A percentile compares a stretch with the other conserved stretches of the same genome.
Conservation (phyloP, 2,329 filamentous ascomycete species). For the Aureobasidium sp. region DNA sequence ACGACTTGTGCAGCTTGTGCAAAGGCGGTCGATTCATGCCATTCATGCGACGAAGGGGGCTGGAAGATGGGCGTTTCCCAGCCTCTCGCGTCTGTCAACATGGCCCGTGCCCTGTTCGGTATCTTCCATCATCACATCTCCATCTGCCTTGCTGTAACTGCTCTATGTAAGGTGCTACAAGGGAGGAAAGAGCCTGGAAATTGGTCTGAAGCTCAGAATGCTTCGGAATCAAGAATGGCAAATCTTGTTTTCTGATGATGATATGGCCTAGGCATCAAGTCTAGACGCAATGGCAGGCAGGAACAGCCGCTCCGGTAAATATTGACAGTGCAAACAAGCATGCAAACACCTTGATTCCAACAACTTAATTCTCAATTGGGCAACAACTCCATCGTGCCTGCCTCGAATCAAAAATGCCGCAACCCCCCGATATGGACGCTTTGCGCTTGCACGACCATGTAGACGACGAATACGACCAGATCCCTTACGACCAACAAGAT, state of each 20-base stretch:
- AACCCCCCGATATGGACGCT: conserved; percentile 26
- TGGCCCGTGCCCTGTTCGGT: background rate
- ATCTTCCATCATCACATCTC: background rate
- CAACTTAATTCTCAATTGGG: background rate
- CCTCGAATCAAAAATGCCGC: conserved; percentile 23
- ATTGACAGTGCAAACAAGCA: conserved; percentile 15
- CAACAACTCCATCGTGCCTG: background rate
- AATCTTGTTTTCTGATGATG: too few relatives aligned
- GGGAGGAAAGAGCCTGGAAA: too few relatives aligned
- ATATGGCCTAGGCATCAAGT: too few relatives aligned
- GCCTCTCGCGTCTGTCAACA: too few relatives aligned
- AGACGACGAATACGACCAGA: conserved; percentile 47
- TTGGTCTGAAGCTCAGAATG: too few relatives aligned
- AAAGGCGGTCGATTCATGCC: conserved; percentile 4
- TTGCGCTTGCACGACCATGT: conserved; percentile 47
- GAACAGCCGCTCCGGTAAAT: background rate
- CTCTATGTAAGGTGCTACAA: background rate
- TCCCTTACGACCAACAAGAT: conserved; percentile 10
- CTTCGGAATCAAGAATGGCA: too few relatives aligned
- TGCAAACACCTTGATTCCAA: conserved; percentile 10
- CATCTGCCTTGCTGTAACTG: background rate
- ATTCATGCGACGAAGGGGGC: background rate
- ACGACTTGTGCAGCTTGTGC: conserved; percentile 15
- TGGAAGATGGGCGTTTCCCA: background rate
- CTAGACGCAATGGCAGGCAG: too few relatives aligned